Percentiles rank a stretch among this genome's conserved stretches.
These are phyloP conservation scores for Lentinula sp. DNA, from an alignment of 768 basidiomycete species.

Conservation along the genomic window DNA sequence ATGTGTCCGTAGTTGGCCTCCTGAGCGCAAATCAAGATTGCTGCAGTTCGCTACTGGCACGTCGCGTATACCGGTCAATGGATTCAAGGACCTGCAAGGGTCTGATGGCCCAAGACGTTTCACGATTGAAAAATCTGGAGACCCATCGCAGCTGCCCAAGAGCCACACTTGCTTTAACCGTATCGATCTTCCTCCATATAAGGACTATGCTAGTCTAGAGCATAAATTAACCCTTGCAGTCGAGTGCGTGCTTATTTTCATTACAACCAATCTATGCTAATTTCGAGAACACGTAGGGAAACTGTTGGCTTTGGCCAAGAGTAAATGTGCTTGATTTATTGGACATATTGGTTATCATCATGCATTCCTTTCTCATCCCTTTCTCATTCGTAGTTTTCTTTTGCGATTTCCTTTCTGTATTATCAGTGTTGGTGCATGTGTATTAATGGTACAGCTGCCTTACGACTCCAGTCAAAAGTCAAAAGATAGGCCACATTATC, in stretches of 20 bases:
- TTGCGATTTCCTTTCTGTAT: neutral
- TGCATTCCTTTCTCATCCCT: neutral
- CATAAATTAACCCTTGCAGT: slow-evolving; percentile 93
- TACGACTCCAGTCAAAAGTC: too few species aligned
- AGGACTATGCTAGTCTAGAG: slow-evolving; percentile 89
- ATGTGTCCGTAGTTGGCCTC: slow-evolving; percentile 94
- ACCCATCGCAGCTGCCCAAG: slow-evolving; percentile 94
- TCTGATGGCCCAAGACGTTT: slow-evolving; percentile 96
- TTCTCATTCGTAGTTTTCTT: neutral
- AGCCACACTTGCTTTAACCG: slow-evolving; percentile 95
- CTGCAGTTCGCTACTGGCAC: slow-evolving; percentile 97
- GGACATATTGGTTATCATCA: neutral
- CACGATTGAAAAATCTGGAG: slow-evolving; percentile 98
- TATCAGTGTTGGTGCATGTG: neutral
- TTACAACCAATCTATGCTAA: slow-evolving; percentile 9
- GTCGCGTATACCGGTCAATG: slow-evolving; percentile 95
- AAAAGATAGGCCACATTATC: neutral
- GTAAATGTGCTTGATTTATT: slow-evolving; percentile 24
- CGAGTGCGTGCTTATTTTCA: slow-evolving; percentile 29
- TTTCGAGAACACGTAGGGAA: slow-evolving; percentile 45
- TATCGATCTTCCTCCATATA: slow-evolving; percentile 97
- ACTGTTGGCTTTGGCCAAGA: slow-evolving; percentile 94
- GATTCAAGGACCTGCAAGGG: slow-evolving; percentile 97
- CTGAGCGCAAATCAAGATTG: slow-evolving; percentile 94
- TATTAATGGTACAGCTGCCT: neutral